A percentile compares a stretch with the other conserved stretches of the same genome.
phyloP scores from a whole-genome alignment of 805 yeast species.

The Yarrowia keelungensis region DNA sequence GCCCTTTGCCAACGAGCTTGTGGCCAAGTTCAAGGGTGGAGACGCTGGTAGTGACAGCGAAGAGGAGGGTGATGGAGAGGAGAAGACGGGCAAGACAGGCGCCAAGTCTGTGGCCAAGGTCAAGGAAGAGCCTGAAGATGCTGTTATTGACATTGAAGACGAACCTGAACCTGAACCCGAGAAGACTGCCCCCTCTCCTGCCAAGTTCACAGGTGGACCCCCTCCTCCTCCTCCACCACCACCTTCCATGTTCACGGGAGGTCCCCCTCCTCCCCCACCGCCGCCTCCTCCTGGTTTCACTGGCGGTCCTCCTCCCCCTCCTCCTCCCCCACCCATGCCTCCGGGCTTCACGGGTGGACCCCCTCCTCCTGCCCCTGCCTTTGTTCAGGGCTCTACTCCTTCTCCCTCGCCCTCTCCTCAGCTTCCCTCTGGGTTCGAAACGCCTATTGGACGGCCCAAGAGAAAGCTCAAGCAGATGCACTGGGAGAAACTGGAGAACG shows the following conservation, averaged over 20 bases:
- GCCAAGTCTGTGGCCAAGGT: neutral
- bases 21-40: conserved; percentile 34
- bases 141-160: conserved; percentile 3
- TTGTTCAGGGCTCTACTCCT: conserved; percentile 42
- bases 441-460: conserved; percentile 61
- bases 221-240: conserved; percentile 52
- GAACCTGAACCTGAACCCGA: neutral
- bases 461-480: conserved; percentile 90
- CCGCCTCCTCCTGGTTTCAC: conserved; percentile 47
- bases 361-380: conserved; percentile 47
- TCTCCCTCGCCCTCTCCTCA: conserved; percentile 47
- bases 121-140: conserved; percentile 15
- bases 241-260: conserved; percentile 41
- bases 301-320: conserved; percentile 47
- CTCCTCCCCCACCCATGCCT: conserved; percentile 42
- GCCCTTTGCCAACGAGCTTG: conserved; percentile 38
- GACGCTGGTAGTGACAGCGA: neutral
- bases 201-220: conserved; percentile 44
- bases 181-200: conserved; percentile 40
- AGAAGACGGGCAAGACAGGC: neutral
- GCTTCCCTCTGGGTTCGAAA: conserved; percentile 49
- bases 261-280: conserved; percentile 53
- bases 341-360: conserved; percentile 44
- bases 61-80: neutral
- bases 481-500: conserved; percentile 91